phyloP scores from a whole-genome alignment of 2,329 filamentous ascomycete genomes.

The Phyllosticta capitalensis region DNA sequence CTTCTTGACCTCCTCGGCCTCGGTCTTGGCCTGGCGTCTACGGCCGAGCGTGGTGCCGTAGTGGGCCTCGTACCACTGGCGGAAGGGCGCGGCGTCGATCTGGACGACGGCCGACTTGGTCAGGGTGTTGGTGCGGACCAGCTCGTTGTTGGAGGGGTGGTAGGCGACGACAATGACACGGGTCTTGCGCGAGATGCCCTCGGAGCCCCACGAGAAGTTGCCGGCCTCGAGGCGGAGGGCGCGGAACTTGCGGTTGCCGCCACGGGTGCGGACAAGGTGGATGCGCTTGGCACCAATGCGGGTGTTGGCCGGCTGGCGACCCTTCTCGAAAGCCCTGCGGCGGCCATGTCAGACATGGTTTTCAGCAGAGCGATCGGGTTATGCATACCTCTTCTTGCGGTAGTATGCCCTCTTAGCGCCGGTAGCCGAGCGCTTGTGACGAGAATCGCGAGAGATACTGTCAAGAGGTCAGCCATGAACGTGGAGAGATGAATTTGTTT shows the following conservation, averaged over 20 bases:
- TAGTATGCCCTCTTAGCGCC: slow-evolving; percentile 72
- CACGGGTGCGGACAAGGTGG: slow-evolving; percentile 92
- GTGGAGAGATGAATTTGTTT: slow-evolving; percentile 4
- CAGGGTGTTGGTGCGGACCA: slow-evolving; percentile 99
- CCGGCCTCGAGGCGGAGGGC: slow-evolving; percentile 96
- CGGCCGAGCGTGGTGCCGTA: slow-evolving; percentile 87
- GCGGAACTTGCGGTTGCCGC: slow-evolving; percentile 99
- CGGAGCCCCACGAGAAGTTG: slow-evolving; percentile 99
- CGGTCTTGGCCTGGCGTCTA: slow-evolving; percentile 77
- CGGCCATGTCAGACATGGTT: slow-evolving; percentile 41
- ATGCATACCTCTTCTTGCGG: slow-evolving; percentile 51
- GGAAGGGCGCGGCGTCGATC: slow-evolving; percentile 96
- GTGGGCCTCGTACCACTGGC: slow-evolving; percentile 99
- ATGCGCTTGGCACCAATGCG: slow-evolving; percentile 96
- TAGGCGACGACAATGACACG: slow-evolving; percentile 97
- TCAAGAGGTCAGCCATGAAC: slow-evolving; percentile 26
- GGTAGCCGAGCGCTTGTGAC: slow-evolving; percentile 99
- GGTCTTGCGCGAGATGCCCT: slow-evolving; percentile 97
- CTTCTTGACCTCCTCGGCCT: slow-evolving; percentile 73
- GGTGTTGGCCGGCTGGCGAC: slow-evolving; percentile 98
- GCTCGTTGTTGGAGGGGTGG: slow-evolving; percentile 99
- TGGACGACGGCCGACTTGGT: slow-evolving; percentile 98
- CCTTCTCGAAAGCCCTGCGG: slow-evolving; percentile 99
- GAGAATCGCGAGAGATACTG: slow-evolving; percentile 98
- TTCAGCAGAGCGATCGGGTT: slow-evolving; percentile 49